Evolutionary conservation across 306 rosid genomes (phyloP).

Genomic region (Urtica urens): DNA sequence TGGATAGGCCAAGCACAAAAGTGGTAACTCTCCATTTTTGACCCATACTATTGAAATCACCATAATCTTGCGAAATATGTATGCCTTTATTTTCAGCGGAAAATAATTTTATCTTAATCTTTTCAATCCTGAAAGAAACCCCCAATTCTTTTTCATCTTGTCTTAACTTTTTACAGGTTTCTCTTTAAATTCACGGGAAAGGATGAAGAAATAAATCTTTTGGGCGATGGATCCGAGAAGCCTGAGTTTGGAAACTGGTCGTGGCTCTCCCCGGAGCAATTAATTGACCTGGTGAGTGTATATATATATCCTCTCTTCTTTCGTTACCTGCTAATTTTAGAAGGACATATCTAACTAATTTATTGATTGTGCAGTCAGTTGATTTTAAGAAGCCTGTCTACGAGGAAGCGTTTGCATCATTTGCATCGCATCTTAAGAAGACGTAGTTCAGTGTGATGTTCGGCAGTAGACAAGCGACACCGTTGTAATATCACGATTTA

Average conservation of each 20-base stretch:
- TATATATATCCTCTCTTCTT: neutral
- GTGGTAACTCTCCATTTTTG: conserved; percentile 40
- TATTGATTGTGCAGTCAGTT: conserved; percentile 44
- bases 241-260: conserved; percentile 93
- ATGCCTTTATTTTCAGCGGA: too few species aligned
- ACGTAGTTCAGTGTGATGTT: conserved; percentile 16
- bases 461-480: too few species aligned
- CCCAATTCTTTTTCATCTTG: neutral
- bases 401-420: conserved; percentile 52
- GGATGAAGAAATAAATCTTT: conserved; percentile 75
- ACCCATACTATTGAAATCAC: neutral
- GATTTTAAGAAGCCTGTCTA: conserved; percentile 93
- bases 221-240: conserved; percentile 90
- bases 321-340: conserved; percentile 4
- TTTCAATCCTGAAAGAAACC: neutral
- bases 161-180: conserved; percentile 34
- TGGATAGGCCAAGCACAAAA: conserved; percentile 96
- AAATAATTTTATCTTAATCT: too few species aligned
- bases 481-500: too few species aligned
- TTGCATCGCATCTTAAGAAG: conserved; percentile 52
- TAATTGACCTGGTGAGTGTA: conserved; percentile 50
- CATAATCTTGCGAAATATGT: neutral
- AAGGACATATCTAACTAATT: conserved; percentile 5
- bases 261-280: conserved; percentile 60
- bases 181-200: conserved; percentile 65